Evolutionary conservation across 2,329 filamentous ascomycete species (phyloP).

Genomic region (Cytospora mali): DNA sequence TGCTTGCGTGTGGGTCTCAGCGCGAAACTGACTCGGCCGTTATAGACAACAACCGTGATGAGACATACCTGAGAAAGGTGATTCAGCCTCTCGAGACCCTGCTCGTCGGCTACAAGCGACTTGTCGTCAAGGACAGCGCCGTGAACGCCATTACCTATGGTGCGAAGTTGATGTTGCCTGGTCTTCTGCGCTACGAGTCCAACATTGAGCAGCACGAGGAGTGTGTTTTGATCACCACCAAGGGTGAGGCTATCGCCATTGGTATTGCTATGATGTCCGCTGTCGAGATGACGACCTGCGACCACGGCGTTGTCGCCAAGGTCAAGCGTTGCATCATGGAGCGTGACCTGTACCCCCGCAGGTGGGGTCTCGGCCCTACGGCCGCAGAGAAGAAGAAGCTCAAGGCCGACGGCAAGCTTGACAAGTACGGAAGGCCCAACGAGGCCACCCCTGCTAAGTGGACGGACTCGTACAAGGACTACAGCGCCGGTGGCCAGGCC

Average conservation of each 20-base stretch:
- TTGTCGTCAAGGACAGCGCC: constrained; percentile 95
- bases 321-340: constrained; percentile 99
- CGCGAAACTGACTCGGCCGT: constrained; percentile 2
- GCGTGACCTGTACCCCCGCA: constrained; percentile 92
- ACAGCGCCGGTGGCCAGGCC: constrained; percentile 56
- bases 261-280: constrained; percentile 98
- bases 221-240: constrained; percentile 97
- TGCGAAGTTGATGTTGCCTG: constrained; percentile 98
- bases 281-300: constrained; percentile 93
- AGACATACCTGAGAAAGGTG: constrained; percentile 86
- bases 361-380: constrained; percentile 94
- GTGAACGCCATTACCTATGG: constrained; percentile 99
- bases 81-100: constrained; percentile 93
- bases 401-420: constrained; percentile 95
- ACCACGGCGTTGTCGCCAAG: constrained; percentile 97
- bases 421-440: constrained; percentile 94
- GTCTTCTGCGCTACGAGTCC: constrained; percentile 87
- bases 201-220: constrained; percentile 95
- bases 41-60: constrained; percentile 87
- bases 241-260: constrained; percentile 96
- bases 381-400: constrained; percentile 99
- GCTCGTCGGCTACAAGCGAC: constrained; percentile 89
- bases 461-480: constrained; percentile 93
- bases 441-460: constrained; percentile 92
- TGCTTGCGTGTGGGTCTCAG: background rate